These are phyloP conservation scores for Actinidia chinensis DNA, from an alignment of 179 eudicot species.

Conservation along the genomic window DNA sequence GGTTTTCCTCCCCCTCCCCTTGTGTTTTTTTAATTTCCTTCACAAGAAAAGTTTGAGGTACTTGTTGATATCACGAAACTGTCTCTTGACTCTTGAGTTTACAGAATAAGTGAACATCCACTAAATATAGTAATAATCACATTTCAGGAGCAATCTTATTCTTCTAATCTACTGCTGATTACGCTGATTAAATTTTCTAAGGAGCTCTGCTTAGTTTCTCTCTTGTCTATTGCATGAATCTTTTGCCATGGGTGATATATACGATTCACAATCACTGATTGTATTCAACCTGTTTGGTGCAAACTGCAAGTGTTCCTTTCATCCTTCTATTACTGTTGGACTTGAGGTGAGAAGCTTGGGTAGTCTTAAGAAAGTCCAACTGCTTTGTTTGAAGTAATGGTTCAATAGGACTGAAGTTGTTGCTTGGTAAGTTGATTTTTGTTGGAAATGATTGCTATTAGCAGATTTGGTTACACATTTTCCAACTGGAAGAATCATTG, in stretches of 20 bases:
- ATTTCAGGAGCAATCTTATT: conserved; percentile 5
- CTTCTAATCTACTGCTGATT: background rate
- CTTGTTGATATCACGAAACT: conserved; percentile 14
- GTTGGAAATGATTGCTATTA: background rate
- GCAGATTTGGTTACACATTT: background rate
- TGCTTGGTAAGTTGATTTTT: background rate
- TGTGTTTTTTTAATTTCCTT: conserved; percentile 3
- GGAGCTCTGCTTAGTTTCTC: background rate
- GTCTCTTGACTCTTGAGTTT: background rate
- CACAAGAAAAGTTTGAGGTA: conserved; percentile 15
- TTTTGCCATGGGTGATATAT: background rate
- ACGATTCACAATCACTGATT: background rate
- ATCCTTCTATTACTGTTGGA: background rate
- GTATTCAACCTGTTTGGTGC: background rate
- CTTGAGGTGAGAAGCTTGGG: background rate
- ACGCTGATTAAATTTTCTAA: background rate
- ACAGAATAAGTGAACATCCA: conserved; percentile 20
- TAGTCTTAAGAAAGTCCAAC: background rate
- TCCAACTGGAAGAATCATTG: background rate
- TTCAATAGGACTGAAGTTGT: background rate
- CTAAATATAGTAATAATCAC: conserved; percentile 6
- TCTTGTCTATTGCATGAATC: background rate
- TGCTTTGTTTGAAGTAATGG: conserved; percentile 3
- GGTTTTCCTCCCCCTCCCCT: background rate
- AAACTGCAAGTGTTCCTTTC: background rate